These are phyloP conservation scores for Podospora didyma DNA, from an alignment of 495 filamentous ascomycete species.

Conservation along the genomic window DNA sequence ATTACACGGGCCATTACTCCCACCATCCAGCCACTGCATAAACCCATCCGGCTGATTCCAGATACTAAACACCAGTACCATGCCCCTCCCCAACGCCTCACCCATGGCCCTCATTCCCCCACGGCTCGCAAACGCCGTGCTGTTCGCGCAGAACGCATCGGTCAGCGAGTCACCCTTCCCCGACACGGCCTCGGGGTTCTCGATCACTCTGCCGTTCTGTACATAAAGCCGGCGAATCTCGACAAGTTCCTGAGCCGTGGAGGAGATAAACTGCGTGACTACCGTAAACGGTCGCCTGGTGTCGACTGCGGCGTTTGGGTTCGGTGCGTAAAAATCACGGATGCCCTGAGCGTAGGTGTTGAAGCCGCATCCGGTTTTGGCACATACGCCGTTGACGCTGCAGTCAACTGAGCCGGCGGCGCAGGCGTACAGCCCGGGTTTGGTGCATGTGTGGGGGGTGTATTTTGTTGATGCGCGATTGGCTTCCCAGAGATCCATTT, in stretches of 20 bases:
- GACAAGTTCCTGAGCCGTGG: slow-evolving; percentile 45
- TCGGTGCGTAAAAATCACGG: slow-evolving; percentile 51
- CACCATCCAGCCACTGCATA: slow-evolving; percentile 63
- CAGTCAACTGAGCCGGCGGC: slow-evolving; percentile 43
- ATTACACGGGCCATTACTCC: slow-evolving; percentile 56
- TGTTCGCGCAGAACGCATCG: slow-evolving; percentile 53
- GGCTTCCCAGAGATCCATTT: slow-evolving; percentile 64
- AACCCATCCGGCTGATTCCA: slow-evolving; percentile 57
- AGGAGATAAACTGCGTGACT: slow-evolving; percentile 60
- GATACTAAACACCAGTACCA: slow-evolving; percentile 63
- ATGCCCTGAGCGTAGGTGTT: slow-evolving; percentile 56
- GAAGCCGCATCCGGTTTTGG: slow-evolving; percentile 61
- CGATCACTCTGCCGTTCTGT: slow-evolving; percentile 56
- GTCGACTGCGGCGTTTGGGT: slow-evolving; percentile 54
- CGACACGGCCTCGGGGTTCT: slow-evolving; percentile 35
- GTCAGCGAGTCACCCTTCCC: slow-evolving; percentile 46
- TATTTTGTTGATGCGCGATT: slow-evolving; percentile 56
- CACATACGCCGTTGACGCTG: slow-evolving; percentile 49
- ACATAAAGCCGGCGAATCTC: slow-evolving; percentile 61
- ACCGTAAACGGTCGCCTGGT: slow-evolving; percentile 59
- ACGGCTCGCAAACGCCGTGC: slow-evolving; percentile 44
- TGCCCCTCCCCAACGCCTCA: slow-evolving; percentile 52
- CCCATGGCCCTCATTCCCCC: slow-evolving; percentile 59
- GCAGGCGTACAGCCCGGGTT: slow-evolving; percentile 58
- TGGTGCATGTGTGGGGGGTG: slow-evolving; percentile 53